phyloP scores from a whole-genome alignment of 2,329 filamentous ascomycete species.

The Drechslera avenae region DNA sequence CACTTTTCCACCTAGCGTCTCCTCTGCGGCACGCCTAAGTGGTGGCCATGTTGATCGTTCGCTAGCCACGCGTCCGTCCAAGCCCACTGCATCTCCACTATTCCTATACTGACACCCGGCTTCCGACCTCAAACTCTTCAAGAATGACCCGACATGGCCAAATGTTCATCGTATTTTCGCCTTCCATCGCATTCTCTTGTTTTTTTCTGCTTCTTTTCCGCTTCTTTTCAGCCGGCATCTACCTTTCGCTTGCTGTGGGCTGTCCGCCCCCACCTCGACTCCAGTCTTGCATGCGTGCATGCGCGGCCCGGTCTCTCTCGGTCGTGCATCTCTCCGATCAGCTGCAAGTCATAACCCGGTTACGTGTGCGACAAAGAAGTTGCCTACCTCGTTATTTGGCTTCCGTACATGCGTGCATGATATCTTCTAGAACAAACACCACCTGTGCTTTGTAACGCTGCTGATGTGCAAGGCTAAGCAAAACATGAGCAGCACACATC shows the following conservation, averaged over 20 bases:
- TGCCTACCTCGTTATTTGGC: slow-evolving; percentile 15
- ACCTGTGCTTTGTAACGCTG: slow-evolving; percentile 3
- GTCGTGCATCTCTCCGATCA: slow-evolving; percentile 15
- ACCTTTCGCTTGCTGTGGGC: not conserved
- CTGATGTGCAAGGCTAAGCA: slow-evolving; percentile 6
- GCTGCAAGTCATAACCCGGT: slow-evolving; percentile 16
- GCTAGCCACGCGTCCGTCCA: slow-evolving; percentile 20
- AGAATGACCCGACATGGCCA: not conserved
- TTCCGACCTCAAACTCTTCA: slow-evolving; percentile 7
- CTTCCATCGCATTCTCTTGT: not conserved
- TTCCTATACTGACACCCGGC: slow-evolving; percentile 5
- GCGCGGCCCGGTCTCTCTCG: slow-evolving; percentile 7
- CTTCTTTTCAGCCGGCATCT: not conserved
- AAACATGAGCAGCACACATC: not conserved
- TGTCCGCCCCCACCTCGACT: not conserved
- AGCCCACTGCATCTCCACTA: slow-evolving; percentile 6
- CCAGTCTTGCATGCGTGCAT: not conserved
- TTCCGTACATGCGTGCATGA: slow-evolving; percentile 3
- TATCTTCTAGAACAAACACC: slow-evolving; percentile 2
- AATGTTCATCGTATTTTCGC: not conserved
- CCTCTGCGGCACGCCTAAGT: slow-evolving; percentile 11
- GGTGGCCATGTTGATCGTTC: slow-evolving; percentile 14
- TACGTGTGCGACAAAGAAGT: slow-evolving; percentile 9
- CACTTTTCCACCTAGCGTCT: too few relatives aligned
- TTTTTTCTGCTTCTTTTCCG: not conserved